Percentiles rank a stretch among this genome's conserved stretches.
Conservation (phyloP, 306 rosid genomes). For the Cucurbita argyrosperma region DNA sequence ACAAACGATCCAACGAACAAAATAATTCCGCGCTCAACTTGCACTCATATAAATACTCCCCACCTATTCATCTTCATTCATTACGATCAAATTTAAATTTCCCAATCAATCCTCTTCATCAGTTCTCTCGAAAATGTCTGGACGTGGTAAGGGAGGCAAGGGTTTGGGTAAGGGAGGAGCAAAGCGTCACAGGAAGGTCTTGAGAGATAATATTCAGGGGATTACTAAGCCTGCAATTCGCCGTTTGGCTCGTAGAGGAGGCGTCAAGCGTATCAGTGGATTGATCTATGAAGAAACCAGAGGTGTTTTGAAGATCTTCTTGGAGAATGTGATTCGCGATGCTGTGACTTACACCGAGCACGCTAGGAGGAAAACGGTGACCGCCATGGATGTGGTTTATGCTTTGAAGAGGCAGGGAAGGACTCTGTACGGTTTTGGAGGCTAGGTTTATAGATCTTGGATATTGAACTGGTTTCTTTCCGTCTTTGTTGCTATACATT, state of each 20-base stretch:
- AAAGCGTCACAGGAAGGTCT: not conserved
- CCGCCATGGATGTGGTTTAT: slow-evolving; percentile 18
- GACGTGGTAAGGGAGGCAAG: not conserved
- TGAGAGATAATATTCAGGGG: slow-evolving; percentile 1
- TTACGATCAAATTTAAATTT: too few relatives aligned
- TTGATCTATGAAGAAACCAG: slow-evolving; percentile 23
- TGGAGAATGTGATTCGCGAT: slow-evolving; percentile 23
- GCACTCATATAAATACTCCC: too few relatives aligned
- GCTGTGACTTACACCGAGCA: slow-evolving; percentile 21
- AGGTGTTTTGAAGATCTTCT: slow-evolving; percentile 19
- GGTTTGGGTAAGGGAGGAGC: not conserved
- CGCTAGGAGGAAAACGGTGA: slow-evolving; percentile 18
- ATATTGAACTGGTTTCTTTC: too few relatives aligned
- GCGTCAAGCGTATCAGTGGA: slow-evolving; percentile 18
- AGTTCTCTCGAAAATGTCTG: not conserved
- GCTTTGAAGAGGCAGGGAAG: slow-evolving; percentile 20
- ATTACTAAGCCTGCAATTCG: slow-evolving; percentile 23
- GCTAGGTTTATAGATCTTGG: not conserved
- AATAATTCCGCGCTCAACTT: too few relatives aligned
- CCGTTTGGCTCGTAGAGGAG: slow-evolving; percentile 23
- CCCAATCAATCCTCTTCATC: too few relatives aligned
- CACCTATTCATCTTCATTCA: too few relatives aligned
- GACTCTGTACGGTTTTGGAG: not conserved
- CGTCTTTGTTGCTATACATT: too few relatives aligned
- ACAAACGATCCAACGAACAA: too few relatives aligned